phyloP scores from a whole-genome alignment of 2,329 filamentous ascomycete species.

The Trichoderma koningiopsis region DNA sequence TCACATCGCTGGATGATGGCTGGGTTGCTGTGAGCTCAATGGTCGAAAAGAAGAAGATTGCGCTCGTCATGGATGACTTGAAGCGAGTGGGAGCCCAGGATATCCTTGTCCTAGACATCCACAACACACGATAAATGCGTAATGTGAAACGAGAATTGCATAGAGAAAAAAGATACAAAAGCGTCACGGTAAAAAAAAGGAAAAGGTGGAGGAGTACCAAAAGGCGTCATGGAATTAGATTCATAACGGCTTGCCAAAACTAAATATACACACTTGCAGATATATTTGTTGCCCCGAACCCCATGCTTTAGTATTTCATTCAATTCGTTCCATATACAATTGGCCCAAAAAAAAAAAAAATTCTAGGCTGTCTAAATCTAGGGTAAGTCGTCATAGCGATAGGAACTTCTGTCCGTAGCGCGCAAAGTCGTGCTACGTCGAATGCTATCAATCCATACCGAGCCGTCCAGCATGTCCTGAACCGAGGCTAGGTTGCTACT shows the following conservation, averaged over 20 bases:
- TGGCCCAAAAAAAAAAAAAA: not conserved
- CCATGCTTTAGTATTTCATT: not conserved
- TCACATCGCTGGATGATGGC: slow-evolving; percentile 84
- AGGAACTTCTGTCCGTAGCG: slow-evolving; percentile 44
- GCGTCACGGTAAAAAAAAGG: not conserved
- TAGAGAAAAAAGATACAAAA: not conserved
- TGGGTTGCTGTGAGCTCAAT: slow-evolving; percentile 96
- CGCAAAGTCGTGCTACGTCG: slow-evolving; percentile 77
- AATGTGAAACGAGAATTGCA: not conserved
- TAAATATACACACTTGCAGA: not conserved
- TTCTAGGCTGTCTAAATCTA: slow-evolving; percentile 5
- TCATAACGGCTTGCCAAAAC: not conserved
- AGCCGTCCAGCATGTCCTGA: slow-evolving; percentile 82
- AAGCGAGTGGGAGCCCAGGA: slow-evolving; percentile 76
- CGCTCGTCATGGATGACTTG: slow-evolving; percentile 83
- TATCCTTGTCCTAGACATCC: slow-evolving; percentile 82
- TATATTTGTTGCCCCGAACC: not conserved
- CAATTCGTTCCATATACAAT: not conserved
- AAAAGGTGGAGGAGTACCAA: not conserved
- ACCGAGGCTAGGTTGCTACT: slow-evolving; percentile 75
- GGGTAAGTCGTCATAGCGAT: slow-evolving; percentile 36
- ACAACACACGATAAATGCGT: slow-evolving; percentile 65
- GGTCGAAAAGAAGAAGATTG: slow-evolving; percentile 87
- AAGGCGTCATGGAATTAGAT: slow-evolving; percentile 9
- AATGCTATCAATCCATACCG: slow-evolving; percentile 91